Evolutionary conservation across 441 rosid genomes (phyloP).

Genomic region (Eugenia klotzschiana): DNA sequence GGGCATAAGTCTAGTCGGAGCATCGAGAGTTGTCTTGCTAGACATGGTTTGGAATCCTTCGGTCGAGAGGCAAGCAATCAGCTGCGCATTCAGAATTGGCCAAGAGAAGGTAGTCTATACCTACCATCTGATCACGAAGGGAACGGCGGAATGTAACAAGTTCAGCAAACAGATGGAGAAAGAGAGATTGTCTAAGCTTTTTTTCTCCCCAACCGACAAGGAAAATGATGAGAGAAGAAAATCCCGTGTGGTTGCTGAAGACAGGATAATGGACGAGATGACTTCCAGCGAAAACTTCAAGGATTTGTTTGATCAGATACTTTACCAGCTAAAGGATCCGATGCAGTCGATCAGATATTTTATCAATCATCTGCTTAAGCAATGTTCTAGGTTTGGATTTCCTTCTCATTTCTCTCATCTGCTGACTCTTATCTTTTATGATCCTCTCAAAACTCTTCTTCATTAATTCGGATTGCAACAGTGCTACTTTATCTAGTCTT

Average conservation of each 20-base stretch:
- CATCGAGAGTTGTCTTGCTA: conserved; percentile 49
- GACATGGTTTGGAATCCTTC: conserved; percentile 66
- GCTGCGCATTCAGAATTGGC: conserved; percentile 59
- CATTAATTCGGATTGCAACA: neutral
- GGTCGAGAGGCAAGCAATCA: conserved; percentile 51
- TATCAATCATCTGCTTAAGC: neutral
- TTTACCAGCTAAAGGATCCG: neutral
- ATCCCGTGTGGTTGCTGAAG: conserved; percentile 13
- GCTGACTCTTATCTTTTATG: neutral
- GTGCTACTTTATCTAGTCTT: neutral
- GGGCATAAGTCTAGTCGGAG: conserved; percentile 68
- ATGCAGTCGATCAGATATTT: neutral
- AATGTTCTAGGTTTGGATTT: neutral
- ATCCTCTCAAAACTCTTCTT: neutral
- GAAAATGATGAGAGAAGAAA: neutral
- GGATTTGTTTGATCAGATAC: conserved; percentile 23
- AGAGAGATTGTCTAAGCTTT: conserved; percentile 23
- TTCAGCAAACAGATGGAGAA: conserved; percentile 31
- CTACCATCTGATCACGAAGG: conserved; percentile 35
- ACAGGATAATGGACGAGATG: conserved; percentile 35
- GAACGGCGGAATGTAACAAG: conserved; percentile 32
- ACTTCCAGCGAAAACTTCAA: conserved; percentile 14
- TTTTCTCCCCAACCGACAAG: neutral
- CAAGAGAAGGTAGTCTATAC: conserved; percentile 31
- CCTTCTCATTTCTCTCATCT: neutral